Conservation (phyloP, 768 basidiomycete species). For the Rhizopogon roseolus region DNA sequence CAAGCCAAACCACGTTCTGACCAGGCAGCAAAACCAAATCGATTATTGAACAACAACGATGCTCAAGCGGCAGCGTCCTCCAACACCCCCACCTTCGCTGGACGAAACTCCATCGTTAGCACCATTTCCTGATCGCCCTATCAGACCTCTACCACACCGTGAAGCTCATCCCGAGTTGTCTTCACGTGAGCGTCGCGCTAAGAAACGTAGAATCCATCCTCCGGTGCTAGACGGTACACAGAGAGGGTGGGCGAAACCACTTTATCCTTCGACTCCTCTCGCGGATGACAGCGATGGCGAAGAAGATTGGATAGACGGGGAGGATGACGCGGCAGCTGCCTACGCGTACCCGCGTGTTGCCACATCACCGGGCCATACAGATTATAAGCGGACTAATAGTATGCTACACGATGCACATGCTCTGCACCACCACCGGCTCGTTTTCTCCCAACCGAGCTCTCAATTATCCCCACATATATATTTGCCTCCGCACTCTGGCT, state of each 20-base stretch:
- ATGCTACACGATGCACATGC: conserved; percentile 69
- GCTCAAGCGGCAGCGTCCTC: conserved; percentile 51
- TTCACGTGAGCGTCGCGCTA: conserved; percentile 31
- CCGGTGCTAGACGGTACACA: conserved; percentile 49
- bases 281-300: conserved; percentile 21
- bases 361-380: conserved; percentile 8
- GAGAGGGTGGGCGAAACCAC: conserved; percentile 36
- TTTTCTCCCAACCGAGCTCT: conserved; percentile 26
- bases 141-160: conserved; percentile 11
- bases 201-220: conserved; percentile 50
- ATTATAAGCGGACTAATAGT: conserved; percentile 58
- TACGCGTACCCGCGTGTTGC: conserved; percentile 1
- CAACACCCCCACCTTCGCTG: conserved; percentile 37
- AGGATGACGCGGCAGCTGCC: conserved; percentile 30
- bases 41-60: conserved; percentile 22
- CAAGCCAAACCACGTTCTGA: background rate
- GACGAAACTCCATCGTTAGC: conserved; percentile 17
- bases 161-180: conserved; percentile 5
- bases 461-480: conserved; percentile 5
- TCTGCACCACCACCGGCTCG: conserved; percentile 57
- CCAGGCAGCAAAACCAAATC: background rate
- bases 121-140: conserved; percentile 9
- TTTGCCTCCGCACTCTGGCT: background rate
- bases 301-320: conserved; percentile 29
- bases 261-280: background rate